Base-by-base conservation (phyloP, 1,284 basidiomycete genomes). In the Ustilago cynodontis region DNA sequence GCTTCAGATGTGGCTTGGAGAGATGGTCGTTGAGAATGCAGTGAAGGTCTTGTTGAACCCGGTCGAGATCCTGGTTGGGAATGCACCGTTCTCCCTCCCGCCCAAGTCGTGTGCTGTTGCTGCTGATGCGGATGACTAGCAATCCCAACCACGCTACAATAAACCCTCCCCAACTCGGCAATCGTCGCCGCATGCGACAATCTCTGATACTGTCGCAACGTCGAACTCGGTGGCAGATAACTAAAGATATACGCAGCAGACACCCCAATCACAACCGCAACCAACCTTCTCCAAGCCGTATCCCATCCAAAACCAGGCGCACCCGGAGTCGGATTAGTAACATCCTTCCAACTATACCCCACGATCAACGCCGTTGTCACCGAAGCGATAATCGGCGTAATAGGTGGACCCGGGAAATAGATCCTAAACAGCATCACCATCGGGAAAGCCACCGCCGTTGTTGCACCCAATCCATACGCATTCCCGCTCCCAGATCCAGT, bases 331-430 rank as follows among this genome's bases (percentile, higher is more conserved):
- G 82, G 81, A 37, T 82, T 76, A 13, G 62, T 71, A 11, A 77
- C 62, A 49, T 82, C 81, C 57, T 80, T 81, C 71, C 78, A 81
- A 29, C 68, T 64, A 71, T 84, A 74, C 37, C 83, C 72, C 43
- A 85, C 76, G 41, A 85, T 71, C 10, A 83, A 53, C 33, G 88
- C 88, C 16, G 89, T 86, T 0, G 93, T 94, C 1, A 94, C 90
- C 65, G 91, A 90, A 70, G 92, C 90, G 56, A 95, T 91, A 57
- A 93, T 88, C 61, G 91, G 90, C 45, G 89, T 91, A 88, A 93
- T 90, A 0, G 91, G 90, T 1, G 91, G 89, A 11, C 90, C 90
- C 0, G 93, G 92, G 88, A 90, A 92, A 85, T 94, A 92, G 24
- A 94, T 85, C 26, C 92, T 88, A 37, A 89, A 86, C 65, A 87